A percentile compares a stretch with the other conserved stretches of the same genome.
Conservation (phyloP, 2,329 filamentous ascomycete species). For the Fusarium austroafricanum region DNA sequence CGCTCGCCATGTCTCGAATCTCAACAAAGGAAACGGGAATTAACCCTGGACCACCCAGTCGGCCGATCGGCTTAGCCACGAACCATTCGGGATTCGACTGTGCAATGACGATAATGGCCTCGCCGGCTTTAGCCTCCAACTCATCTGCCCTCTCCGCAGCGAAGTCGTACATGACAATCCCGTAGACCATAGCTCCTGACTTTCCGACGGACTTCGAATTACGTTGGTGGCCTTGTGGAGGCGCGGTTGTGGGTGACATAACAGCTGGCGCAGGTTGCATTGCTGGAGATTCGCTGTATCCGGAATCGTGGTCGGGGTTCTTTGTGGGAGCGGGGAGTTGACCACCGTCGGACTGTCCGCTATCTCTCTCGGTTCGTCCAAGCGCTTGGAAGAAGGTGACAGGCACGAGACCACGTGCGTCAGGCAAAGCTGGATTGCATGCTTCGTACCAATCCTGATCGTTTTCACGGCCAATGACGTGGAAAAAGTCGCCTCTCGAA, state of each 20-base stretch:
- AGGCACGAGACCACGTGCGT: conserved; percentile 89
- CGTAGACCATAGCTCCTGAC: conserved; percentile 90
- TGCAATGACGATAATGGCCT: conserved; percentile 97
- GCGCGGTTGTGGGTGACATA: conserved; percentile 28
- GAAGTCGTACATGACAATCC: conserved; percentile 97
- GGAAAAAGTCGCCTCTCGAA: conserved; percentile 95
- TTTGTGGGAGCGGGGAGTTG: conserved; percentile 62
- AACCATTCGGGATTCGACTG: conserved; percentile 99
- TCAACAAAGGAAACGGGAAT: conserved; percentile 98
- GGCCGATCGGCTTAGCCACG: conserved; percentile 97
- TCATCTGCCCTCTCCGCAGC: conserved; percentile 95
- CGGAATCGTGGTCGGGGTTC: conserved; percentile 86
- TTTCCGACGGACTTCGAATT: conserved; percentile 64
- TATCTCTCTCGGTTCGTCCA: conserved; percentile 92
- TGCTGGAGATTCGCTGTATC: conserved; percentile 67
- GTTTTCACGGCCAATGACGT: conserved; percentile 96
- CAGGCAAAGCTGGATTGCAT: conserved; percentile 90
- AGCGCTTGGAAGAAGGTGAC: conserved; percentile 94
- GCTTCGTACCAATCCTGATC: conserved; percentile 98
- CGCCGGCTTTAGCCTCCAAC: conserved; percentile 91
- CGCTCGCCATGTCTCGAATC: conserved; percentile 92
- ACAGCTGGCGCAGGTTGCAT: conserved; percentile 41
- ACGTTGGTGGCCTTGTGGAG: conserved; percentile 54
- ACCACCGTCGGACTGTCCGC: conserved; percentile 74
- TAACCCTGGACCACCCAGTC: conserved; percentile 92